phyloP scores from a whole-genome alignment of 2,329 filamentous ascomycete species.

The Cercospora zeina region DNA sequence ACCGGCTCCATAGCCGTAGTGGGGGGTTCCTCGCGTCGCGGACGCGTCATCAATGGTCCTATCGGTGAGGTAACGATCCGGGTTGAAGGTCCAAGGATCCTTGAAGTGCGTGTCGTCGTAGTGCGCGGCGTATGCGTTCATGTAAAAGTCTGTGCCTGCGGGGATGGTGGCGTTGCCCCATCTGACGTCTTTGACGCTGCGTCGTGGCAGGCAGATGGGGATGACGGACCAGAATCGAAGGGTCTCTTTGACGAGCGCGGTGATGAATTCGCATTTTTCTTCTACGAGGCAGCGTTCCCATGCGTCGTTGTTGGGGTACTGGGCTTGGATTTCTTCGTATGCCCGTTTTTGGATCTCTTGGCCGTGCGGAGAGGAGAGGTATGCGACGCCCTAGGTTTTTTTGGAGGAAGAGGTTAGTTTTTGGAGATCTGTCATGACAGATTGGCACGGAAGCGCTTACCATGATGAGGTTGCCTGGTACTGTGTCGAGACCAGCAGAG shows the following conservation, averaged over 20 bases:
- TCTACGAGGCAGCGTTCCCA: conserved; percentile 72
- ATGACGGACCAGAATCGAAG: conserved; percentile 79
- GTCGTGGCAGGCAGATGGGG: conserved; percentile 72
- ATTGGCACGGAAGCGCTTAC: not conserved
- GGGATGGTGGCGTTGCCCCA: conserved; percentile 69
- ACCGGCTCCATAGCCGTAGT: conserved; percentile 52
- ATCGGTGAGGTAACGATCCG: conserved; percentile 67
- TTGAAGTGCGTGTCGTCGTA: conserved; percentile 71
- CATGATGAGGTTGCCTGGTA: conserved; percentile 78
- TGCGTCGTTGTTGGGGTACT: conserved; percentile 72
- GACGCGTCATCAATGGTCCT: conserved; percentile 46
- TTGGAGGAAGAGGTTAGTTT: not conserved
- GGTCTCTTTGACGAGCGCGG: conserved; percentile 75
- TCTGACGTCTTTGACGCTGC: conserved; percentile 69
- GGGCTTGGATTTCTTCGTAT: conserved; percentile 67
- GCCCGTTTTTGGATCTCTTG: conserved; percentile 70
- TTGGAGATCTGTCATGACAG: not conserved
- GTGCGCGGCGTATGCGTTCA: conserved; percentile 75
- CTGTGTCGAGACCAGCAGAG: conserved; percentile 76
- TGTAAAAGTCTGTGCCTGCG: conserved; percentile 75
- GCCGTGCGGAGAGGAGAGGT: conserved; percentile 66
- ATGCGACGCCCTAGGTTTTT: conserved; percentile 70
- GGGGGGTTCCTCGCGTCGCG: conserved; percentile 47
- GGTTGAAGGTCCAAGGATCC: conserved; percentile 62
- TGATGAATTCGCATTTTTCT: conserved; percentile 75